phyloP scores from a whole-genome alignment of 2,329 filamentous ascomycete species.

The Aotearoamyces nothofagi region DNA sequence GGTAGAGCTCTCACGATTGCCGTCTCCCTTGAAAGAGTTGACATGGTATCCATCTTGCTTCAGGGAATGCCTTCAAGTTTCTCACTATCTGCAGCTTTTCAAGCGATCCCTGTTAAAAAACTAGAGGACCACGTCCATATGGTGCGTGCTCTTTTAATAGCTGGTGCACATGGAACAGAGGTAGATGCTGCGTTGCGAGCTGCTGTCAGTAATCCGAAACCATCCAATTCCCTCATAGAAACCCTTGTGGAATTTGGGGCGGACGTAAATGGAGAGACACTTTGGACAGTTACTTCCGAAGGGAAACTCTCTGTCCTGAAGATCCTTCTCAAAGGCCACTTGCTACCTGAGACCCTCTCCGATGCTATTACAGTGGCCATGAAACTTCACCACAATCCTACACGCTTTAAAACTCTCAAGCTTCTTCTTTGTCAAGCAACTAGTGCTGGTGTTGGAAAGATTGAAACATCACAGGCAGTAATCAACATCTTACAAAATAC shows the following conservation, averaged over 20 bases:
- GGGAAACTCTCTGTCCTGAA: slow-evolving; percentile 4
- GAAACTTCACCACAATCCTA: slow-evolving; percentile 25
- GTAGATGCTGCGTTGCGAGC: slow-evolving; percentile 5
- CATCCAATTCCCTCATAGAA: slow-evolving; percentile 6
- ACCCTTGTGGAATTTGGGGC: slow-evolving; percentile 5
- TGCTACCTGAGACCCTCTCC: slow-evolving; percentile 2
- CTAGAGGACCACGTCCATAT: slow-evolving; percentile 4
- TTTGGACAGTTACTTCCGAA: slow-evolving; percentile 5
- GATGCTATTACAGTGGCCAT: slow-evolving; percentile 32
- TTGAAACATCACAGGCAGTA: slow-evolving; percentile 28
- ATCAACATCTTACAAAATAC: slow-evolving; percentile 26
- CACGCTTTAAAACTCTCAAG: slow-evolving; percentile 29
- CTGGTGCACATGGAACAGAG: slow-evolving; percentile 8
- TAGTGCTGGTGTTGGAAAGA: slow-evolving; percentile 21
- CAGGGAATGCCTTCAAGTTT: slow-evolving; percentile 6
- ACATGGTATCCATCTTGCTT: slow-evolving; percentile 6
- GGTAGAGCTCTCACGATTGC: slow-evolving; percentile 10
- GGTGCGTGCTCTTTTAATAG: slow-evolving; percentile 6
- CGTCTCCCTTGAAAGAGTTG: slow-evolving; percentile 5
- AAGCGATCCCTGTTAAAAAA: slow-evolving; percentile 5
- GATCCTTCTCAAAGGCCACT: slow-evolving; percentile 3
- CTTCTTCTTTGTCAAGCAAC: slow-evolving; percentile 31
- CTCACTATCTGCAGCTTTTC: slow-evolving; percentile 6
- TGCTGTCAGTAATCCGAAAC: slow-evolving; percentile 2
- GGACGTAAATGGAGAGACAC: slow-evolving; percentile 4